Base-by-base conservation (phyloP, 176 grass and related monocot genomes). In the Ensete glaucum region DNA sequence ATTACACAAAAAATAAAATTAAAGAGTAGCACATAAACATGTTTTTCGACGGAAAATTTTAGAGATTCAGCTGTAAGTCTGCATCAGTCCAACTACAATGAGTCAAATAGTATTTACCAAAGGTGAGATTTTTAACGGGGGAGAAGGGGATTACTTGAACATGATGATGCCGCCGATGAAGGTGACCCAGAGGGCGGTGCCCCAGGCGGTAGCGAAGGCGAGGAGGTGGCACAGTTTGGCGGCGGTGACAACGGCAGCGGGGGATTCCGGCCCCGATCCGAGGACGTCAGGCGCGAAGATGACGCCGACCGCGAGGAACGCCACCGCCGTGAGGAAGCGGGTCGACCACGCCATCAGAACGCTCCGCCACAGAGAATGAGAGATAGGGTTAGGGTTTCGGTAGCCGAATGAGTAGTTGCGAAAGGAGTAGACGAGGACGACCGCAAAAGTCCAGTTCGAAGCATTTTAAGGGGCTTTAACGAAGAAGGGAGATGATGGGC, bases 121-220 rank as follows among this genome's bases (percentile, higher is more conserved):
- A 10, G 51, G 9, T 13, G 2, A 9, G 23, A 57, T 11, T 55
- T 78, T 57, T 22, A 55, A 2, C 81, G 64, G 48, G 29, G 15
- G 65, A 51, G 9, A 50, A 5, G 27, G 55, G 19, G 20, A 50
- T 79, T 79, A 96, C 94, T 98, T 98, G 88, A 93, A 98, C 88
- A 93, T 93, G 88, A 98, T 82, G 90, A 98, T 93, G 56, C 94
- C 94, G 15, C 94, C 94, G 80, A 98, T 89, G 86, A 98, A 98
- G 85, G 94, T 98, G 73, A 87, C 90, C 94, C 94, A 98, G 75
- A 98, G 86, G 48, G 90, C 82, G 59, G 90, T 84, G 75, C 94
- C 94, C 85, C 88, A 98, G 27, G 88, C 80, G 75, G 90, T 91
- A 69, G 94, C 83, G 80, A 98, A 98, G 85, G 84, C 87, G 82